Conservation (phyloP, 2,329 filamentous ascomycete genomes). For the Penicillium aurantiogriseum region DNA sequence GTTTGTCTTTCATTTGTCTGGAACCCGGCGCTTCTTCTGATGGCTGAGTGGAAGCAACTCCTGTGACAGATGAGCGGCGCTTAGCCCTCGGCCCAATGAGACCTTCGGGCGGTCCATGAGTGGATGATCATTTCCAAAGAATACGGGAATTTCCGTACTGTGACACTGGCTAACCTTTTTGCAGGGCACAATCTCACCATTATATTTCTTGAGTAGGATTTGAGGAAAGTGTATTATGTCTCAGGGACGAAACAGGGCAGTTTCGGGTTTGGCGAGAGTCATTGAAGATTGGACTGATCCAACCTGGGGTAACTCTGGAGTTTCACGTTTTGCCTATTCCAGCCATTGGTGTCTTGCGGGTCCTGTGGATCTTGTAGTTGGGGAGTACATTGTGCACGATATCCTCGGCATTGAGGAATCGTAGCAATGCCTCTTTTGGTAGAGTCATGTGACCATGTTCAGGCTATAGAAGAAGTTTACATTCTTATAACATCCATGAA, state of each 20-base stretch:
- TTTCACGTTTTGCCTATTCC: slow-evolving; percentile 1
- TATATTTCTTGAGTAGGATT: not conserved
- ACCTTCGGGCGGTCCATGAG: not conserved
- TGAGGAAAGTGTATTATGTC: not conserved
- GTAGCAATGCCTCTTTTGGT: slow-evolving; percentile 2
- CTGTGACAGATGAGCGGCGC: slow-evolving; percentile 12
- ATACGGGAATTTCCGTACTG: not conserved
- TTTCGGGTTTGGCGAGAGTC: slow-evolving; percentile 1
- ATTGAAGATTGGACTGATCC: slow-evolving; percentile 2
- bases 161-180: slow-evolving; percentile 1
- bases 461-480: not conserved
- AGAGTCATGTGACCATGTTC: not conserved
- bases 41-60: slow-evolving; percentile 5
- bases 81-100: slow-evolving; percentile 8
- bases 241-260: slow-evolving; percentile 3
- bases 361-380: not conserved
- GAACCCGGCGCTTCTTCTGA: slow-evolving; percentile 7
- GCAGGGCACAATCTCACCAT: not conserved
- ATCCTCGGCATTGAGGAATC: not conserved
- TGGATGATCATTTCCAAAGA: not conserved
- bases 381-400: too few species aligned
- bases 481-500: not conserved
- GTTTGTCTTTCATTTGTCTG: slow-evolving; percentile 2
- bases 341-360: not conserved
- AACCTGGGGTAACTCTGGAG: not conserved